Evolutionary conservation across 768 basidiomycete genomes (phyloP), one percentile per base, ranked within the genome.

Genomic region (Xerocomus potaroensis): DNA sequence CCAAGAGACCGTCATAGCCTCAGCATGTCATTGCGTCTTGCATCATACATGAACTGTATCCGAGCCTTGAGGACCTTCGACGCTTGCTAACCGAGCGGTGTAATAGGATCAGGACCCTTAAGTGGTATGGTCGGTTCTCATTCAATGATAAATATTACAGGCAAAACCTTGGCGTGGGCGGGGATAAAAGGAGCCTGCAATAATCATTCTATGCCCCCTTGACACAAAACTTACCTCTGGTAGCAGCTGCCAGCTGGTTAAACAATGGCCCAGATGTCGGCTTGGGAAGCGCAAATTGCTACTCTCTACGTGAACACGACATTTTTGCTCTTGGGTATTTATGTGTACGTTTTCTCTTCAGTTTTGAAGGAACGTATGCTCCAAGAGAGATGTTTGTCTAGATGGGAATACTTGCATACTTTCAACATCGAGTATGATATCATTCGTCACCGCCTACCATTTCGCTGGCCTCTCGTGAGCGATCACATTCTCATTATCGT

Each of bases 381-480:
- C 41, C 32, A 11, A 46, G 10, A 7, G n/a, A 24, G 22, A 18
- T 2, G 18, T 11, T 32, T 8, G 1, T 47, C 24, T 24, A 63
- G 62, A 4, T 63, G 62, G 63, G 53, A 60, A 18, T 63, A 60
- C n/a, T 15, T 55, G 4, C 46, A 39, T 8, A 46, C 58, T 0
- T 49, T 49, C 4, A 34, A 22, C 10, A 44, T 63, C 8, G 62
- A 63, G 41, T 56, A 38, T 16, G 50, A 53, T 19, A 18, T 65
- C 22, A 40, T 63, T 38, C 45, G 52, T 31, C 29, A 51, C 16
- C 49, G 46, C 22, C 21, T 60, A 6, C 22, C 58, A 14, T 58
- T 65, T 18, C 60, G 48, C 10, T 65, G 53, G 61, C 23, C 47
- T 16, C 53, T 63, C 23, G 63, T 63, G 33, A 58, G 60, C 2